phyloP scores from a whole-genome alignment of 768 basidiomycete species.

The Podaxis mareebaensis region DNA sequence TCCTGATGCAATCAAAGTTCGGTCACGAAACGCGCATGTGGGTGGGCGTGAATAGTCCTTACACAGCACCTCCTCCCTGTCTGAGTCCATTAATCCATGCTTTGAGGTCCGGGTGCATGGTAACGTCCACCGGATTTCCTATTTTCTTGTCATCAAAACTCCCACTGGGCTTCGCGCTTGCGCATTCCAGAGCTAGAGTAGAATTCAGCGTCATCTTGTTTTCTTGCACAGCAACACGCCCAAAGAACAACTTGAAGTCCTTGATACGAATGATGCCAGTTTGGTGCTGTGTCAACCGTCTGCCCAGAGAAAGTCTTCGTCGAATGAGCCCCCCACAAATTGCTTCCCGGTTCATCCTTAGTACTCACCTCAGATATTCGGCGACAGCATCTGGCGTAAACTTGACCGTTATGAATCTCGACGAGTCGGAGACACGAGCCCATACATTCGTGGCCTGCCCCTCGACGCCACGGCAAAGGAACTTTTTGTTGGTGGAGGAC shows the following conservation, averaged over 20 bases:
- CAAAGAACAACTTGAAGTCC: conserved; percentile 50
- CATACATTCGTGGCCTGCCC: conserved; percentile 50
- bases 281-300: conserved; percentile 44
- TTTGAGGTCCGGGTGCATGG: conserved; percentile 38
- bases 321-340: conserved; percentile 12
- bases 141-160: conserved; percentile 45
- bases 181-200: conserved; percentile 57
- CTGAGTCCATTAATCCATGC: conserved; percentile 60
- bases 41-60: conserved; percentile 26
- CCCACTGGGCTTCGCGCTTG: conserved; percentile 40
- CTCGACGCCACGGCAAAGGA: conserved; percentile 49
- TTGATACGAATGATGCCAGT: conserved; percentile 49
- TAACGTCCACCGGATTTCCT: conserved; percentile 51
- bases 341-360: background rate
- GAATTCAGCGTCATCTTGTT: conserved; percentile 37
- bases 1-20: conserved; percentile 43
- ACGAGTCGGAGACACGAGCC: conserved; percentile 64
- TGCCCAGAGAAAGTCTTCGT: conserved; percentile 25
- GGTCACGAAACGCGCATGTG: background rate
- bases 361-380: conserved; percentile 41
- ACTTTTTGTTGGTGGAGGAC: conserved; percentile 34
- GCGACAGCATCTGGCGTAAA: conserved; percentile 54
- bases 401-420: conserved; percentile 48
- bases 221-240: conserved; percentile 48
- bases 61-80: conserved; percentile 63